Evolutionary conservation across 352 stramenopile genomes (phyloP), one percentile per base, ranked within the genome.

Genomic region (Phytophthora pisi): DNA sequence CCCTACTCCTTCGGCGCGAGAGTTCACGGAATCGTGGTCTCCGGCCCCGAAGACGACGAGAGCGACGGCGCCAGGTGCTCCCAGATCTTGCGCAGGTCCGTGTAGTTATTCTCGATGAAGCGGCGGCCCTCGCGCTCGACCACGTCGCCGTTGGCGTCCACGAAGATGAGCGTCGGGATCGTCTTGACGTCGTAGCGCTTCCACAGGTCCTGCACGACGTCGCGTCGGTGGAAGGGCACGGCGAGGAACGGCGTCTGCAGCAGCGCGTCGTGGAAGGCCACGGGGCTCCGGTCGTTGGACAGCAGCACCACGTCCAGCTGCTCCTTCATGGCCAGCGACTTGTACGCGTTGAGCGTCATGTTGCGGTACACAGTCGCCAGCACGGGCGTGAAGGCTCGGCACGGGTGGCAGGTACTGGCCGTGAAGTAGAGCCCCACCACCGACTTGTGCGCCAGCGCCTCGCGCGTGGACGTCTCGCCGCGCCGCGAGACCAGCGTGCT

Each of bases 131-230:
- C 80, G 57, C 80, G 76, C 72, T 86, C 80, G 57, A 91, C 66
- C 24, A 84, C 78, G 36, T 86, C 78, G 56, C 82, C 82, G 57
- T 86, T 74, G 26, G 78, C 68, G 60, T 90, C 77, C 54, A 90
- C 78, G 38, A 90, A 90, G 49, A 90, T 81, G 59, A 90, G 82
- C 50, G 78, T 77, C 61, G 82, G 82, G 60, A 90, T 89, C 54
- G 72, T 87, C 74, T 87, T 88, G 20, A 89, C 78, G 34, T 90
- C 78, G 70, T 90, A 89, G 59, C 78, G 77, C 61, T 86, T 86
- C 76, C 82, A 84, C 28, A 90, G 58, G 46, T 88, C 78, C 61
- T 86, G 79, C 26, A 81, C 78, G 23, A 78, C 63, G 16, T 88
- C 76, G 20, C 75, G 79, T 8, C 72, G 74, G n/a, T 75, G 66